phyloP scores from a whole-genome alignment of 345 rosid species.

The Passiflora organensis region DNA sequence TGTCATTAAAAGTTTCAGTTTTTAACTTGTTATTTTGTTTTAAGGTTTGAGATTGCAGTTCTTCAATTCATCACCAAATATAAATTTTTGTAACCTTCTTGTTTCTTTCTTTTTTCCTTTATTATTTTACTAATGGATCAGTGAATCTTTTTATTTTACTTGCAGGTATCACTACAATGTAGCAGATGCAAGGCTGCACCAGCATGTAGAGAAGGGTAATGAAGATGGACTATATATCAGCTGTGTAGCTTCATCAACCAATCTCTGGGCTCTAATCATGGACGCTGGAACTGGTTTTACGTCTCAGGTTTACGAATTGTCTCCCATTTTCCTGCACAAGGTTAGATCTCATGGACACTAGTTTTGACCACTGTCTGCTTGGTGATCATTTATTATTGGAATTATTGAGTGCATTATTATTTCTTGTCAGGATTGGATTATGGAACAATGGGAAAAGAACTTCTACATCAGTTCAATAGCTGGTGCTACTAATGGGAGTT shows the following conservation, averaged over 20 bases:
- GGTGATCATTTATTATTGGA: constrained; percentile 8
- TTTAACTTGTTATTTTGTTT: too few species aligned
- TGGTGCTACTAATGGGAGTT: constrained; percentile 85
- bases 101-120: too few species aligned
- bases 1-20: too few species aligned
- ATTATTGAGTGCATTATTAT: constrained; percentile 13
- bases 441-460: constrained; percentile 98
- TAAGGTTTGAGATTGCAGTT: too few species aligned
- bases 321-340: constrained; percentile 82
- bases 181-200: constrained; percentile 28
- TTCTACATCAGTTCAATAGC: constrained; percentile 91
- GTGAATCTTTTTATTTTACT: not conserved
- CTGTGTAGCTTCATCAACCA: constrained; percentile 80
- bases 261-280: constrained; percentile 97
- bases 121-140: not conserved
- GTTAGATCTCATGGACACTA: constrained; percentile 27
- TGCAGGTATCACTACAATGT: constrained; percentile 32
- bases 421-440: constrained; percentile 81
- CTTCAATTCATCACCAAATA: too few species aligned
- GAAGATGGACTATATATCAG: constrained; percentile 87
- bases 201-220: constrained; percentile 39
- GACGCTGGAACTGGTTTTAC: constrained; percentile 96
- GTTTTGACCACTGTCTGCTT: constrained; percentile 10
- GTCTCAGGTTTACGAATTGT: constrained; percentile 83
- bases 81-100: too few species aligned